These are phyloP conservation scores for Pseudogymnoascus sp. DNA, from an alignment of 2,329 filamentous ascomycete species.

Conservation along the genomic window DNA sequence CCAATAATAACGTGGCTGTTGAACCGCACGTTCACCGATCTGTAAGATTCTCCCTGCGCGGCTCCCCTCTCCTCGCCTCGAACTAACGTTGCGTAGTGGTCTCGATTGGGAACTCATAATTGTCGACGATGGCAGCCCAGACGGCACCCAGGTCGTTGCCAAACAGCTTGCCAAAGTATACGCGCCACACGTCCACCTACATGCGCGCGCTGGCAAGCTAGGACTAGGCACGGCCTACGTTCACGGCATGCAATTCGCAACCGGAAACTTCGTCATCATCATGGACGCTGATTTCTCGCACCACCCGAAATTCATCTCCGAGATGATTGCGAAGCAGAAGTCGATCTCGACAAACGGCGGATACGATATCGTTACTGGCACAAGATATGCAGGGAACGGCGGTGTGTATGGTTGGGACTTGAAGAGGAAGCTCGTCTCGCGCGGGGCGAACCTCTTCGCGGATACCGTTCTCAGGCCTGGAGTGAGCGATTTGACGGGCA, in stretches of 20 bases:
- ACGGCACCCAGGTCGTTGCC: slow-evolving; percentile 87
- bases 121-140: slow-evolving; percentile 94
- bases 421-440: slow-evolving; percentile 57
- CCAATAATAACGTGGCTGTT: slow-evolving; percentile 94
- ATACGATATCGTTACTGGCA: slow-evolving; percentile 98
- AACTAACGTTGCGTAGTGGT: not conserved
- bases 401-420: slow-evolving; percentile 97
- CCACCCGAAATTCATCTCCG: slow-evolving; percentile 97
- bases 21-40: slow-evolving; percentile 81
- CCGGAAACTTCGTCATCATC: slow-evolving; percentile 95
- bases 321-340: slow-evolving; percentile 81
- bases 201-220: slow-evolving; percentile 87
- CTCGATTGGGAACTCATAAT: slow-evolving; percentile 97
- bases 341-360: slow-evolving; percentile 44
- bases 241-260: slow-evolving; percentile 82
- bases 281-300: slow-evolving; percentile 99
- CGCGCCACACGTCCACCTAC: slow-evolving; percentile 70
- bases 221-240: slow-evolving; percentile 97
- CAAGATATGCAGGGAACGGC: slow-evolving; percentile 80
- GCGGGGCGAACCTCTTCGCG: slow-evolving; percentile 89
- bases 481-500: slow-evolving; percentile 91
- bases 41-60: slow-evolving; percentile 47
- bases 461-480: slow-evolving; percentile 90
- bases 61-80: slow-evolving; percentile 11
- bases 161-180: slow-evolving; percentile 85